phyloP scores from a whole-genome alignment of 352 stramenopile species.

The Phytophthora vignae region DNA sequence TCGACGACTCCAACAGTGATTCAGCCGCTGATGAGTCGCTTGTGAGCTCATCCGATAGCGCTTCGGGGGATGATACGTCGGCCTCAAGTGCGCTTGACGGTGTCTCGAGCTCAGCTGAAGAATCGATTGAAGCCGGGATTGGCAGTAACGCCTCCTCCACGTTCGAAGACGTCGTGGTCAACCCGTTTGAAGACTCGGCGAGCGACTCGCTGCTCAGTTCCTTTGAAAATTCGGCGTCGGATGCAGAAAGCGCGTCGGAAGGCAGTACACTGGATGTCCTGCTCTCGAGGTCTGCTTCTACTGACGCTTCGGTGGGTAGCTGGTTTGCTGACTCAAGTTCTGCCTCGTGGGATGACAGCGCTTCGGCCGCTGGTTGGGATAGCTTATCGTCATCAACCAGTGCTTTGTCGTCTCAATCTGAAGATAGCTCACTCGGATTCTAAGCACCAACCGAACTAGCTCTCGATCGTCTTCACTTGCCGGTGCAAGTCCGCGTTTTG shows the following conservation, averaged over 20 bases:
- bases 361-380: slow-evolving; percentile 6
- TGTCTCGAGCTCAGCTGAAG: not conserved
- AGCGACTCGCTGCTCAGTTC: slow-evolving; percentile 8
- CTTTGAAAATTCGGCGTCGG: slow-evolving; percentile 1
- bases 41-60: not conserved
- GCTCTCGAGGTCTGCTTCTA: slow-evolving; percentile 4
- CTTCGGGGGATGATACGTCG: slow-evolving; percentile 3
- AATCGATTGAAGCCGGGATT: not conserved
- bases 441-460: slow-evolving; percentile 5
- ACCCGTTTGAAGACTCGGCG: slow-evolving; percentile 10
- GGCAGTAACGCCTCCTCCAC: slow-evolving; percentile 4
- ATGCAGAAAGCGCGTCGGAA: slow-evolving; percentile 6
- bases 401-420: slow-evolving; percentile 18
- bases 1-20: not conserved
- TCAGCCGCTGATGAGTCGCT: not conserved
- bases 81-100: not conserved
- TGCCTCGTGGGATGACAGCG: slow-evolving; percentile 4
- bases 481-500: not conserved
- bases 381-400: slow-evolving; percentile 12
- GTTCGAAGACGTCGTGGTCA: slow-evolving; percentile 4
- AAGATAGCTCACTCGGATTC: slow-evolving; percentile 17
- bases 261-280: not conserved
- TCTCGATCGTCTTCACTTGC: slow-evolving; percentile 4
- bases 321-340: slow-evolving; percentile 15
- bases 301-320: slow-evolving; percentile 6